These are phyloP conservation scores for Salvia splendens DNA, from an alignment of 257 asterid species.

Conservation along the genomic window DNA sequence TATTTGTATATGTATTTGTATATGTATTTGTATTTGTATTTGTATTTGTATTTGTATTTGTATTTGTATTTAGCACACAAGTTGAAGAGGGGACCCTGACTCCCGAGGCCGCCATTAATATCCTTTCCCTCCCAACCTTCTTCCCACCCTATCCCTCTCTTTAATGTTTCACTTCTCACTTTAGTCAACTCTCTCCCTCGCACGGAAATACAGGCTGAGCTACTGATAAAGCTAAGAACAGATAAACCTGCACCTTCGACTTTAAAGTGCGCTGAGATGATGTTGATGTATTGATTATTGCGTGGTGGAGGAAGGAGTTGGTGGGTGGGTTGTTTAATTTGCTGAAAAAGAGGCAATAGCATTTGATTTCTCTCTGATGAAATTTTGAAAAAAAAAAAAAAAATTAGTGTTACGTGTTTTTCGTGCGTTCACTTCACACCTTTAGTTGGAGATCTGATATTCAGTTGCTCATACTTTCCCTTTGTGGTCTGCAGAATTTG, in stretches of 20 bases:
- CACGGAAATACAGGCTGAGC: conserved; percentile 13
- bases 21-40: background rate
- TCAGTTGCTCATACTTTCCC: conserved; percentile 21
- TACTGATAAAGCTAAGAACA: background rate
- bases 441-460: conserved; percentile 24
- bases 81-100: conserved; percentile 27
- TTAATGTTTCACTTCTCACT: background rate
- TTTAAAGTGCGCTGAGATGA: conserved; percentile 14
- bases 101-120: conserved; percentile 40
- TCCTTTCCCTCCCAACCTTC: conserved; percentile 30
- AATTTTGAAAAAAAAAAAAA: background rate
- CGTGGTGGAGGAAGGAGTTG: conserved; percentile 29
- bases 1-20: background rate
- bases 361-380: background rate
- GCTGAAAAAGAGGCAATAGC: background rate
- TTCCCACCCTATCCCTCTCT: background rate
- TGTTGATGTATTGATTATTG: conserved; percentile 23
- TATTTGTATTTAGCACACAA: background rate
- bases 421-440: conserved; percentile 31
- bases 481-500: conserved; percentile 30
- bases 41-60: no score
- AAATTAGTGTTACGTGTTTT: background rate
- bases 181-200: conserved; percentile 24
- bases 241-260: conserved; percentile 19
- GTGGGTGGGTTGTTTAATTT: conserved; percentile 22